phyloP scores from a whole-genome alignment of 2,329 filamentous ascomycete species.

The Coniella vitis region DNA sequence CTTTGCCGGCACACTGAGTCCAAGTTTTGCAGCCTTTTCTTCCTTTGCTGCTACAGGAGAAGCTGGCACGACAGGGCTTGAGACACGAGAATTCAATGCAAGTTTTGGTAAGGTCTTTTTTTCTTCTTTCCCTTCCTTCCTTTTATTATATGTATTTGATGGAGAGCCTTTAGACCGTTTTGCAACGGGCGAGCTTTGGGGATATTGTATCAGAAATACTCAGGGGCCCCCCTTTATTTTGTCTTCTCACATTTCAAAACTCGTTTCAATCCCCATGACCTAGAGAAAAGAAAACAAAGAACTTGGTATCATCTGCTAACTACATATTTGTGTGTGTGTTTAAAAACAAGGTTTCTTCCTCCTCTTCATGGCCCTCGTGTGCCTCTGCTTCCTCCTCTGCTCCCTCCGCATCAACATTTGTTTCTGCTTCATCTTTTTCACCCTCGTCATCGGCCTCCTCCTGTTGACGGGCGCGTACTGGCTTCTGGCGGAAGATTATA shows the following conservation, averaged over 20 bases:
- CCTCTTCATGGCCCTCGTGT: conserved; percentile 53
- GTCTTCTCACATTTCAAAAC: too few species aligned
- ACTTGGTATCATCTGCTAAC: too few species aligned
- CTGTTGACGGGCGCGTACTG: conserved; percentile 49
- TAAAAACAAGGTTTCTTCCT: conserved; percentile 41
- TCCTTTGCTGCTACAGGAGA: conserved; percentile 25
- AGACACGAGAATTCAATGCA: conserved; percentile 35
- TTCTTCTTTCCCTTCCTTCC: neutral
- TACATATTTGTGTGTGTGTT: too few species aligned
- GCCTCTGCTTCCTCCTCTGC: conserved; percentile 54
- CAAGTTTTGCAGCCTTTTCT: conserved; percentile 36
- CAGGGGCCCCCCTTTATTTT: too few species aligned
- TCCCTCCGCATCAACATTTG: conserved; percentile 57
- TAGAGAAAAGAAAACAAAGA: neutral
- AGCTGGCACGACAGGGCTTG: conserved; percentile 22
- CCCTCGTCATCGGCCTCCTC: conserved; percentile 45
- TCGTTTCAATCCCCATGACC: too few species aligned
- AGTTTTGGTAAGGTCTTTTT: conserved; percentile 28
- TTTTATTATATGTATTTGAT: too few species aligned
- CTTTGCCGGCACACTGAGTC: conserved; percentile 40
- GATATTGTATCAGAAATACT: too few species aligned
- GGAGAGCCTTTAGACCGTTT: too few species aligned
- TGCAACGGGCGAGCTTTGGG: too few species aligned
- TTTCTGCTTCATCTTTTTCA: conserved; percentile 56
- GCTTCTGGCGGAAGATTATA: conserved; percentile 33